A percentile compares a stretch with the other conserved stretches of the same genome.
phyloP scores from a whole-genome alignment of 1,284 basidiomycete species.

The Irpex rosettiformis region DNA sequence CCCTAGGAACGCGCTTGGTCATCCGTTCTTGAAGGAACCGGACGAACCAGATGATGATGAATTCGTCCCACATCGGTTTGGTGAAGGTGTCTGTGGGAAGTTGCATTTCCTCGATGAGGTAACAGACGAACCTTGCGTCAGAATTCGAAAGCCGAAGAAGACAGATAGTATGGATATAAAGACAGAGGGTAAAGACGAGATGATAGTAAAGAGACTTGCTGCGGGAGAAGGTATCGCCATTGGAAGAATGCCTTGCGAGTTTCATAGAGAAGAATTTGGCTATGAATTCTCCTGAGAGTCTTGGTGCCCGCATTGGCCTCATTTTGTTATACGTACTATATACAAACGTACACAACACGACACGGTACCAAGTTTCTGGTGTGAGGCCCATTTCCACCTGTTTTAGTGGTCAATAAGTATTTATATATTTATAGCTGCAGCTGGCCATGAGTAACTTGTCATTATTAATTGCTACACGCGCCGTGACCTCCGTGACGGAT shows the following conservation, averaged over 20 bases:
- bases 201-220: constrained; percentile 25
- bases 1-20: constrained; percentile 71
- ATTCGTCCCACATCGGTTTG: constrained; percentile 63
- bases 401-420: too few relatives aligned
- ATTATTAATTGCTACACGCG: too few relatives aligned
- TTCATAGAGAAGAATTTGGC: constrained; percentile 38
- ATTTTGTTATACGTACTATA: background rate
- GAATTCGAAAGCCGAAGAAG: constrained; percentile 25
- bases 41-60: constrained; percentile 52
- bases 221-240: constrained; percentile 73
- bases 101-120: constrained; percentile 56
- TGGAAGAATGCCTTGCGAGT: constrained; percentile 66
- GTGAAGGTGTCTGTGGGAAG: constrained; percentile 57
- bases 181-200: constrained; percentile 9
- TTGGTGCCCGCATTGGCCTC: background rate
- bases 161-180: background rate
- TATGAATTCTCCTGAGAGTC: constrained; percentile 6
- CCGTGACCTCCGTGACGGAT: too few relatives aligned
- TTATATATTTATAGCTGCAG: too few relatives aligned
- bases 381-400: too few relatives aligned
- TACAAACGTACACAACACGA: background rate
- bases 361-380: background rate
- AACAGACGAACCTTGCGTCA: constrained; percentile 51
- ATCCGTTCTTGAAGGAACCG: constrained; percentile 62
- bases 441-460: too few relatives aligned